Evolutionary conservation across 805 yeast genomes (phyloP), one percentile per base, ranked within the genome.

Genomic region (Saturnispora bothae): DNA sequence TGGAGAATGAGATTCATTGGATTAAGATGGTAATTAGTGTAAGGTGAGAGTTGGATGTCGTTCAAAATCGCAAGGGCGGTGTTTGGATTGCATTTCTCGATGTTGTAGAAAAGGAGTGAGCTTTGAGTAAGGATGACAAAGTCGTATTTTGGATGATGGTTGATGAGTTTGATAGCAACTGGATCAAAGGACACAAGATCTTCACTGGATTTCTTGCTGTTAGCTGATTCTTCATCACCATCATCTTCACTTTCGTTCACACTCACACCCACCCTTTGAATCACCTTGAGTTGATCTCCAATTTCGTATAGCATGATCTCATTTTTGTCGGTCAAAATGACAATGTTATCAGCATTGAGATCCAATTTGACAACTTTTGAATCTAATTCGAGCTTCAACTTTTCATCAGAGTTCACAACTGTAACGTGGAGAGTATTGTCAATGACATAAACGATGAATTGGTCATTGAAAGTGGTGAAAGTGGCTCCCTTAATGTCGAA

Each of bases 121-220:
- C 35, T 35, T 3, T 48, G 28, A 6, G 59, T 51, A 20, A 56
- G 39, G 20, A 55, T 46, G 1, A 46, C 49, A 32, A 54, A 39
- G 40, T 50, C 51, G 25, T 43, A 49, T 19, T 25, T 23, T 9
- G 36, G 6, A 9, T 29, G 34, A 22, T 36, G 42, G 5, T 32
- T 34, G 3, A 50, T 35, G 30, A 53, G 55, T 27, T 45, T 48
- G 9, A 56, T 39, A 4, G 41, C 30, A 5, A 42, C 36, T 17
- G 39, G 28, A 31, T 25, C 27, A 14, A 37, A 31, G 23, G 45
- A 38, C 38, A 3, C 30, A n/a, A 16, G 41, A 44, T 15, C 50
- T 40, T 25, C 48, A 41, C 10, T 22, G 25, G 10, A 22, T 22
- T 7, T 7, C 10, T 22, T 22, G 25, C 6, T 22, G 10, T 7